These are phyloP conservation scores for Lasiodiplodia gonubiensis DNA, from an alignment of 2,329 filamentous ascomycete genomes.

Conservation along the genomic window DNA sequence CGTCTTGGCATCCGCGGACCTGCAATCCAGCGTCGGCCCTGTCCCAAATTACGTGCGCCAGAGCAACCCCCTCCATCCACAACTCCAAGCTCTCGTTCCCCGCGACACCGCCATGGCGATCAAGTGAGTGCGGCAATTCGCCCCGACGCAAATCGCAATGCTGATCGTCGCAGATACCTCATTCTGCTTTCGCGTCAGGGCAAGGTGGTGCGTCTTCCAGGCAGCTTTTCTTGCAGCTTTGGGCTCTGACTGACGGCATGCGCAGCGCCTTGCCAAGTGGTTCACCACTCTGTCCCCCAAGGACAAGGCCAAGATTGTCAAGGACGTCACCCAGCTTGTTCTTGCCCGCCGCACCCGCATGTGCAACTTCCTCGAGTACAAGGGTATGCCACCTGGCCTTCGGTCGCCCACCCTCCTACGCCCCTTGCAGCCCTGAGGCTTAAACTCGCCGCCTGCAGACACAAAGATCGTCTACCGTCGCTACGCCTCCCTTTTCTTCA, in stretches of 20 bases:
- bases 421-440: conserved; percentile 29
- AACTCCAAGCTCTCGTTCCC: background rate
- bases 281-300: conserved; percentile 97
- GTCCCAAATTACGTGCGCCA: conserved; percentile 2
- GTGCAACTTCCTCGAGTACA: conserved; percentile 99
- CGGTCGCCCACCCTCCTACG: conserved; percentile 11
- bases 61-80: conserved; percentile 11
- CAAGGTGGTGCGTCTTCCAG: conserved; percentile 82
- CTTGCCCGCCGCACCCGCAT: conserved; percentile 94
- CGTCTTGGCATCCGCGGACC: background rate
- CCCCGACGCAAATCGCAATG: background rate
- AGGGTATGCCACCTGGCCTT: conserved; percentile 65
- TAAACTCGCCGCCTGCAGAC: conserved; percentile 62
- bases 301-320: conserved; percentile 99
- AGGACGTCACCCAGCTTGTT: conserved; percentile 97
- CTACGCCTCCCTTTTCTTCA: conserved; percentile 99
- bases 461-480: conserved; percentile 98
- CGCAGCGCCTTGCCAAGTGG: conserved; percentile 96
- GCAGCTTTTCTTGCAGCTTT: conserved; percentile 45
- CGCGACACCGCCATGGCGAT: conserved; percentile 56
- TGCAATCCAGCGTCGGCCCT: background rate
- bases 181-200: conserved; percentile 97
- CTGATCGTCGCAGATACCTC: conserved; percentile 71
- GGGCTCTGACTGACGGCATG: conserved; percentile 30
- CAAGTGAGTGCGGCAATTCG: conserved; percentile 51